phyloP scores from a whole-genome alignment of 768 basidiomycete genomes.

The Ephemerocybe angulata region DNA sequence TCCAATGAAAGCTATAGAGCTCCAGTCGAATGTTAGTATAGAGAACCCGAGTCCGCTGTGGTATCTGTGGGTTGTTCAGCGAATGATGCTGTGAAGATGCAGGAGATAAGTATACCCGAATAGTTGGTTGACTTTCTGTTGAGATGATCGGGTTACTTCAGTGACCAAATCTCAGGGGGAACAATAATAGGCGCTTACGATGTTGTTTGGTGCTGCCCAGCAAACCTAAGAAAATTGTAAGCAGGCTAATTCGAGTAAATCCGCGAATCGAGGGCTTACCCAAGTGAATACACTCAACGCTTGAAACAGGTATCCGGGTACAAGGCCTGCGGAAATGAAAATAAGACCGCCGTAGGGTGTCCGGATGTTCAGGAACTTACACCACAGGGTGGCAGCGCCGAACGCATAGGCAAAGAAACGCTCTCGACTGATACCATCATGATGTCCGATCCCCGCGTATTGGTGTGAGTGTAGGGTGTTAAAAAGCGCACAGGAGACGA shows the following conservation, averaged over 20 bases:
- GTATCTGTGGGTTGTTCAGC: slow-evolving; percentile 29
- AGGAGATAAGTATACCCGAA: slow-evolving; percentile 40
- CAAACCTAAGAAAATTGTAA: slow-evolving; percentile 40
- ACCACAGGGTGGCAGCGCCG: slow-evolving; percentile 42
- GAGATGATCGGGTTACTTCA: not conserved
- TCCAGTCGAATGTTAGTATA: slow-evolving; percentile 56
- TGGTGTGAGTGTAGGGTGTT: slow-evolving; percentile 68
- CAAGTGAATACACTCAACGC: slow-evolving; percentile 52
- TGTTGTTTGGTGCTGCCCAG: slow-evolving; percentile 60
- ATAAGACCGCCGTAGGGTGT: no score
- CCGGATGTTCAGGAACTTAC: slow-evolving; percentile 24
- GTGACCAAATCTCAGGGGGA: not conserved
- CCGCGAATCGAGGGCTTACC: slow-evolving; percentile 26
- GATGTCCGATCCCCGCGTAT: slow-evolving; percentile 51
- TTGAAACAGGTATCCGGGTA: slow-evolving; percentile 63
- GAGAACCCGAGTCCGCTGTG: slow-evolving; percentile 51
- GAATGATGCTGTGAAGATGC: not conserved
- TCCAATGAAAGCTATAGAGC: slow-evolving; percentile 66
- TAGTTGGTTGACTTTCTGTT: slow-evolving; percentile 51
- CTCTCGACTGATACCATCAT: slow-evolving; percentile 54
- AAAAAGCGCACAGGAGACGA: slow-evolving; percentile 68
- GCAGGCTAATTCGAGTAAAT: slow-evolving; percentile 10
- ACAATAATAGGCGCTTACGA: slow-evolving; percentile 32
- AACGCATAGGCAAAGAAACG: slow-evolving; percentile 58
- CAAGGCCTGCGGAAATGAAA: slow-evolving; percentile 48